These are phyloP conservation scores for Paradendryphiella salina DNA, from an alignment of 2,329 filamentous ascomycete species.

Conservation along the genomic window DNA sequence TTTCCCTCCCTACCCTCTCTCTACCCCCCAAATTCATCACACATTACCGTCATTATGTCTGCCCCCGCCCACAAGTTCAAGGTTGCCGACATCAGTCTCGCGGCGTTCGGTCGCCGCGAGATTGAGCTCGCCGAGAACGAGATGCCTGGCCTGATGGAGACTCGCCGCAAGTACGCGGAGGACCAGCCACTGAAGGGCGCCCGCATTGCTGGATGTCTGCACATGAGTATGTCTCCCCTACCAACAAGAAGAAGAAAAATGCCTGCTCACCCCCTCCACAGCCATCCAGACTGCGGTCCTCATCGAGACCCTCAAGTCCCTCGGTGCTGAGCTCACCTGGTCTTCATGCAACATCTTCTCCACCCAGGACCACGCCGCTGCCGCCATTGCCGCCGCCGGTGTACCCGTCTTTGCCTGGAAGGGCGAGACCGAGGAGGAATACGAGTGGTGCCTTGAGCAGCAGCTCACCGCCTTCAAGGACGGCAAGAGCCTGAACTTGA, in stretches of 20 bases:
- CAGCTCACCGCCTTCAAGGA: slow-evolving; percentile 97
- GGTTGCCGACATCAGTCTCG: slow-evolving; percentile 95
- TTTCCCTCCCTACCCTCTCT: slow-evolving; percentile 11
- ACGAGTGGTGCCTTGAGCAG: slow-evolving; percentile 99
- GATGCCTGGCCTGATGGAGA: slow-evolving; percentile 98
- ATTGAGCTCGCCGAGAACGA: slow-evolving; percentile 90
- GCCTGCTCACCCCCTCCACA: slow-evolving; percentile 40
- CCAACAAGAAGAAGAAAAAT: neutral
- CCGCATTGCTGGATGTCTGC: slow-evolving; percentile 95
- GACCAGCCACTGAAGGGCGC: slow-evolving; percentile 95
- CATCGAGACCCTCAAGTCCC: slow-evolving; percentile 92
- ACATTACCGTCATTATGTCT: slow-evolving; percentile 56
- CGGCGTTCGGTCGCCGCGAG: slow-evolving; percentile 98
- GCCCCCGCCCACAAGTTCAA: slow-evolving; percentile 93
- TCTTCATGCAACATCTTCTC: slow-evolving; percentile 99
- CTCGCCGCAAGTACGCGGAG: slow-evolving; percentile 82
- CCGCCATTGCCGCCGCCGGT: slow-evolving; percentile 91
- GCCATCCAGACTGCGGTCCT: slow-evolving; percentile 98
- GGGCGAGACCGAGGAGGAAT: slow-evolving; percentile 99
- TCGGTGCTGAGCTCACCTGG: slow-evolving; percentile 99
- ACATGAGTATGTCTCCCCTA: slow-evolving; percentile 73
- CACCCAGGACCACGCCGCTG: slow-evolving; percentile 97
- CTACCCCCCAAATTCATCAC: slow-evolving; percentile 12
- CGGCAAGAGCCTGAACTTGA: slow-evolving; percentile 94
- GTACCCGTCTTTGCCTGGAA: slow-evolving; percentile 85